Base-by-base conservation (phyloP, 2,329 filamentous ascomycete genomes). In the Fragosphaeria purpurea region DNA sequence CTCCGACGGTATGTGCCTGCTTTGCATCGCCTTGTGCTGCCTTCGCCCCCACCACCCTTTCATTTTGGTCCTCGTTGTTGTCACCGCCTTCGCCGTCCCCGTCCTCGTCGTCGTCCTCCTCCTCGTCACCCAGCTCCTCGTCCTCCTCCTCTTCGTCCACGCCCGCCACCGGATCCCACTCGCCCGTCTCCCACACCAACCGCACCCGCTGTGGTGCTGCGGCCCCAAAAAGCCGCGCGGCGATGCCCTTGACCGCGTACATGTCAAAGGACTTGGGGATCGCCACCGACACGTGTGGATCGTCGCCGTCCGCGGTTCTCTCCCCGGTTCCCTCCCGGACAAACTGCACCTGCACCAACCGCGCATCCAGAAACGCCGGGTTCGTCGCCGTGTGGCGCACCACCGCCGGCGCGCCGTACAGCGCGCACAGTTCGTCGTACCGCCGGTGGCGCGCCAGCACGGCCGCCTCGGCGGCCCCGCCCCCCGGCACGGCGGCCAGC, bases 161-260 rank as follows among this genome's bases (percentile, higher is more conserved):
- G 54, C 77, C 75, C 7, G 76, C 76, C 0, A 88, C 82, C 0
- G 87, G 87, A 64, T 95, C 88, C 80, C 85, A 88, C 65, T 96
- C 90, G 22, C 88, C 87, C 7, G 89, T 95, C 69, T 95, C 88
- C 85, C 88, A 95, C 1, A 93, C 70, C 46, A 97, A 65, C 41
- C 73, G 75, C 53, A 91, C 69, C 41, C 68, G 68, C 55, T 88
- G 71, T 0, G 88, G 85, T 44, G 74, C 67, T 44, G 74, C 67
- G 9, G 86, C 58, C 1, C 68, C 72, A 60, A 94, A 88, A n/a
- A 84, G 64, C 56, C 78, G 82, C 0, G 83, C 85, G 0, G 88
- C 83, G 7, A 94, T 73, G 0, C 87, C 86, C 62, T 93, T 86
- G 12, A 95, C 77, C 4, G 82, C 77, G 60, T 96, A 97, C 6